Base-by-base conservation (phyloP, 2,329 filamentous ascomycete genomes). In the Aureobasidium sp. region DNA sequence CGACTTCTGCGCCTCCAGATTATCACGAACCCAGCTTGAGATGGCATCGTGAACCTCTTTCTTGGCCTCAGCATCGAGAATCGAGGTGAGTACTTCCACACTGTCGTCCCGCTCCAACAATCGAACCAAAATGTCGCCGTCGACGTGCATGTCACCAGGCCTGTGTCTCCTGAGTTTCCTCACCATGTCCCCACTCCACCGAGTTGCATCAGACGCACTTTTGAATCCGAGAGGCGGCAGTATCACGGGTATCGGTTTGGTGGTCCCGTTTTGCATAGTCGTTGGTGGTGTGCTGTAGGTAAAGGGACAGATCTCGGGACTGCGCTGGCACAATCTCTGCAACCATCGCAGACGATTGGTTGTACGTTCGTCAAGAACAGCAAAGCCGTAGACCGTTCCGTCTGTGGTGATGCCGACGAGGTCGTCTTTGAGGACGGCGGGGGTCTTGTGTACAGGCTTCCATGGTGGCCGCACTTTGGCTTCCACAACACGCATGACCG, bases 331-430 rank as follows among this genome's bases (percentile, higher is more conserved):
- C 52, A 95, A 71, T 63, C 88, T 87, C 69, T 95, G 87, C 1
- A 97, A 71, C 65, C 93, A 85, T 62, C 82, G 81, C 5, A 97
- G 78, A 4, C 96, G 78, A 7, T 81, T 80, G 84, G 87, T 89
- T 8, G 87, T 81, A 2, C 82, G 74, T 20, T 81, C 69, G 11
- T 80, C 77, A 0, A 97, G 75, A 15, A 92, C 75, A 0, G 82
- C 82, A 67, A 97, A 87, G 17, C 76, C 72, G 47, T 79, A 77
- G 15, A 85, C 68, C 1, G 78, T 76, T 37, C 82, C 82, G 62
- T 83, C 81, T 60, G 79, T 75, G 52, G 79, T 78, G 25, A 77
- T 77, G 27, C 79, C 77, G 15, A 84, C 67, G 29, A 82, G 76
- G 36, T 82, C 72, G 44, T 79, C 75, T n/a, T 71, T 69, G 0